Conservation (phyloP, 2,329 filamentous ascomycete genomes). For the Cladosporium austrohemisphaericum region DNA sequence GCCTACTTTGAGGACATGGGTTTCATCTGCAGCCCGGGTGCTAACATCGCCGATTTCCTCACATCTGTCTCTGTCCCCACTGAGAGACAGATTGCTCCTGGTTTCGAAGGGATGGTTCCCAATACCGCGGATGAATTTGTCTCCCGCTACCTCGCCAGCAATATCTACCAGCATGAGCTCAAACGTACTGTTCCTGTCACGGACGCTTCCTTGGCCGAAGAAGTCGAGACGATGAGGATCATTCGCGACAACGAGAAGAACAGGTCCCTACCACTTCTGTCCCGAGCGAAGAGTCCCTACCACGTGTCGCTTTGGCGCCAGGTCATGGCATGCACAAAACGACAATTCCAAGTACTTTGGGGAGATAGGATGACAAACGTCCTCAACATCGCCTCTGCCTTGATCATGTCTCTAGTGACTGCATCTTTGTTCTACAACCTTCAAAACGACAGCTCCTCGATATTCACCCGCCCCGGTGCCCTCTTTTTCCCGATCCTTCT, state of each 20-base stretch:
- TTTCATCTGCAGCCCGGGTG: conserved; percentile 59
- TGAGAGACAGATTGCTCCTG: conserved; percentile 43
- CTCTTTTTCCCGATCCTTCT: conserved; percentile 63
- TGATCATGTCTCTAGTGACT: conserved; percentile 59
- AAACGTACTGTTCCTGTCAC: conserved; percentile 28
- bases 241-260: conserved; percentile 42
- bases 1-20: conserved; percentile 64
- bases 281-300: conserved; percentile 52
- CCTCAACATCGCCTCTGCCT: conserved; percentile 58
- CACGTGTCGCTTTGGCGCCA: conserved; percentile 72
- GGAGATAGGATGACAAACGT: conserved; percentile 62
- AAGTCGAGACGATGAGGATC: conserved; percentile 53
- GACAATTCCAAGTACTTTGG: conserved; percentile 64
- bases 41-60: conserved; percentile 63
- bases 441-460: conserved; percentile 52
- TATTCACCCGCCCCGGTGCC: conserved; percentile 63
- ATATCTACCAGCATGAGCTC: conserved; percentile 40
- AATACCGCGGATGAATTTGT: conserved; percentile 44
- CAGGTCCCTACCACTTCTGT: neutral
- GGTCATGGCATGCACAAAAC: conserved; percentile 52
- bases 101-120: conserved; percentile 43
- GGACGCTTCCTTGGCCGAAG: conserved; percentile 50
- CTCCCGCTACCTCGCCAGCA: conserved; percentile 51
- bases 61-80: conserved; percentile 61
- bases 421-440: conserved; percentile 67